These are phyloP conservation scores for Cokeromyces recurvatus DNA, from an alignment of 371 early-diverging fungal genomes.

Conservation along the genomic window DNA sequence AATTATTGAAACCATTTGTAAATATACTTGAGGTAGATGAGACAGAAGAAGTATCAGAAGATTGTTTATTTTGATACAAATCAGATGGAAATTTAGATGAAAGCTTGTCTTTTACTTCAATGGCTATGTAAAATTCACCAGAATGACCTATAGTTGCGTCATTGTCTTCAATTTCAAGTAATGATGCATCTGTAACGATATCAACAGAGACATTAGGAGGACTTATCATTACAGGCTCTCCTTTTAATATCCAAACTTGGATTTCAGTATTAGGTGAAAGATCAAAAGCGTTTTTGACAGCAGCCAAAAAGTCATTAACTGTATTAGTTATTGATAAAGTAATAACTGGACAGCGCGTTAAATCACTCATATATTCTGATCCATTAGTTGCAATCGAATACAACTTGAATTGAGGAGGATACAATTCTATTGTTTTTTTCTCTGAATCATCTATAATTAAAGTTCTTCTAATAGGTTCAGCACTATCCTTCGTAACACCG, in stretches of 20 bases:
- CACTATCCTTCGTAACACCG: background rate
- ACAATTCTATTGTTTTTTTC: conserved; percentile 10
- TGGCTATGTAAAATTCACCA: conserved; percentile 5
- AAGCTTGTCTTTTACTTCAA: conserved; percentile 6
- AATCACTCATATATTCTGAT: background rate
- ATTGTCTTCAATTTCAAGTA: background rate
- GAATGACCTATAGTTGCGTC: background rate
- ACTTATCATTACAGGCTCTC: background rate
- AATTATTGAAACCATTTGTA: conserved; percentile 18
- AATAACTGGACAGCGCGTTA: conserved; percentile 6
- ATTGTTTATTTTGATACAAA: background rate
- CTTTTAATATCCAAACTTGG: conserved; percentile 14
- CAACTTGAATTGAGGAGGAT: conserved; percentile 20
- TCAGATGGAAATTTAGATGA: conserved; percentile 11
- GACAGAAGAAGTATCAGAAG: conserved; percentile 14
- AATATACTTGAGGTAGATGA: conserved; percentile 20
- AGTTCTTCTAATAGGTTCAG: conserved; percentile 9
- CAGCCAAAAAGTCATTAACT: conserved; percentile 1
- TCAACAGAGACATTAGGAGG: conserved; percentile 2
- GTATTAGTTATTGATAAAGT: conserved; percentile 5
- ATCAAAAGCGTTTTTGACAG: conserved; percentile 9
- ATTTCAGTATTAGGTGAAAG: conserved; percentile 10
- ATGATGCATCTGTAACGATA: background rate
- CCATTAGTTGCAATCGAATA: conserved; percentile 1
- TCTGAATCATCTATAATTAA: background rate